Base-by-base conservation (phyloP, 2,329 filamentous ascomycete species). In the Pezizomycotina sp. region DNA sequence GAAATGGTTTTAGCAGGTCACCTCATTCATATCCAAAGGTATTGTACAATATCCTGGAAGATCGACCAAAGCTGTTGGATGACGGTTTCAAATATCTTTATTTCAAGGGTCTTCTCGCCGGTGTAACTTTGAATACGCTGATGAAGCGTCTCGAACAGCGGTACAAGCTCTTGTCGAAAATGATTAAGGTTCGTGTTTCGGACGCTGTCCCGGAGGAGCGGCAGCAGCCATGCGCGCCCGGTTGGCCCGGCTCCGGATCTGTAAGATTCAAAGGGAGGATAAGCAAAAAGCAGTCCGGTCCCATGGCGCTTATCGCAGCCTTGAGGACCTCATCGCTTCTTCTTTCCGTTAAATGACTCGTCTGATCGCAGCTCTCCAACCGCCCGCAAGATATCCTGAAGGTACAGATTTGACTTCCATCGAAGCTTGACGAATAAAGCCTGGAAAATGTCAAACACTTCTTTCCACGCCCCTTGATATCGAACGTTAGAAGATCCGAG, bases 11-110 rank as follows among this genome's bases (percentile, higher is more conserved):
- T 7, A 16, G 10, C 16, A 19, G 6, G 10, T 19, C 9, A 31
- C 66, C 45, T 74, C 64, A 4, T 58, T 60, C 26, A 86, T 54
- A 53, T 98, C 89, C 22, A 92, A 60, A 1, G 89, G 86, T 35
- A 93, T 62, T 55, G 93, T 82, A 56, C 89, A 95, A 61, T 93
- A 98, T 1, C 89, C 89, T 0, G 89, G 10, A 98, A 66, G 33
- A 79, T 76, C 1, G 81, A 82, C 89, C 89, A 98, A 26, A 86
- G 84, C 55, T 98, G 89, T 49, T 91, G 78, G 6, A 98, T 81
- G 4, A 98, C 64, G 0, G 89, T 95, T 60, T 98, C 86, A 55
- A 89, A 98, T 41, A 98, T 91, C 64, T 98, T 98, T 54, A 89
- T 70, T 56, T 95, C 83, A 68, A 92, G 84, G 0, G 82, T 89